phyloP scores from a whole-genome alignment of 768 basidiomycete genomes.

The Antrodiella citrinella region DNA sequence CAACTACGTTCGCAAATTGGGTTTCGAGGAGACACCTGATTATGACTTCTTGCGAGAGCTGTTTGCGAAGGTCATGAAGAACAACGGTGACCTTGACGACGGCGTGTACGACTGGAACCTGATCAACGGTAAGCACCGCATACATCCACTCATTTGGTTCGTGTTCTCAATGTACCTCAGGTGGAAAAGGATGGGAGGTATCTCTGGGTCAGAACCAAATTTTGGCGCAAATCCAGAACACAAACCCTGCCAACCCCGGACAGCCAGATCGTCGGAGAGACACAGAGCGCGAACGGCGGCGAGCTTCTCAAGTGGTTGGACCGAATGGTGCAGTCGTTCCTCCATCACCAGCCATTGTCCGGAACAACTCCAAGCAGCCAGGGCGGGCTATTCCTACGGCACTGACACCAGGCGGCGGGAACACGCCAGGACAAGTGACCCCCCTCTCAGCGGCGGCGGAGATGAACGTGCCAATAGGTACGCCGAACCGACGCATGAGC shows the following conservation, averaged over 20 bases:
- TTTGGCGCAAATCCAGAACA: slow-evolving; percentile 55
- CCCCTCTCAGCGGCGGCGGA: slow-evolving; percentile 73
- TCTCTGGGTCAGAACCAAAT: slow-evolving; percentile 61
- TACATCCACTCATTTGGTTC: slow-evolving; percentile 1
- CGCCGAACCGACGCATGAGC: slow-evolving; percentile 37
- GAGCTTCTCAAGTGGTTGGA: slow-evolving; percentile 48
- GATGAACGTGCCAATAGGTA: slow-evolving; percentile 60
- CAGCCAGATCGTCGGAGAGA: slow-evolving; percentile 54
- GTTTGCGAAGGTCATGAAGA: slow-evolving; percentile 91
- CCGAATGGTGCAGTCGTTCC: slow-evolving; percentile 41
- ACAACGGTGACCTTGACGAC: slow-evolving; percentile 85
- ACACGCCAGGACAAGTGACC: slow-evolving; percentile 48
- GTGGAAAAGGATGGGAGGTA: slow-evolving; percentile 92
- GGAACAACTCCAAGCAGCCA: slow-evolving; percentile 66
- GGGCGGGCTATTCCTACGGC: slow-evolving; percentile 43
- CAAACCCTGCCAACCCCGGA: slow-evolving; percentile 31
- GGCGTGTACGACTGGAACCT: slow-evolving; percentile 95
- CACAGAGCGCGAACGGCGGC: slow-evolving; percentile 49
- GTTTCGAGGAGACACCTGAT: slow-evolving; percentile 98
- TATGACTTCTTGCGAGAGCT: slow-evolving; percentile 96
- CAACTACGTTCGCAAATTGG: slow-evolving; percentile 97
- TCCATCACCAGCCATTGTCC: slow-evolving; percentile 73
- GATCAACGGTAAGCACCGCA: slow-evolving; percentile 55
- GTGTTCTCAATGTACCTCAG: slow-evolving; percentile 26
- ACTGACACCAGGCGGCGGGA: slow-evolving; percentile 45